A percentile compares a stretch with the other conserved stretches of the same genome.
Evolutionary conservation across 2,329 filamentous ascomycete genomes (phyloP).

Genomic region (Arthroderma sp.): DNA sequence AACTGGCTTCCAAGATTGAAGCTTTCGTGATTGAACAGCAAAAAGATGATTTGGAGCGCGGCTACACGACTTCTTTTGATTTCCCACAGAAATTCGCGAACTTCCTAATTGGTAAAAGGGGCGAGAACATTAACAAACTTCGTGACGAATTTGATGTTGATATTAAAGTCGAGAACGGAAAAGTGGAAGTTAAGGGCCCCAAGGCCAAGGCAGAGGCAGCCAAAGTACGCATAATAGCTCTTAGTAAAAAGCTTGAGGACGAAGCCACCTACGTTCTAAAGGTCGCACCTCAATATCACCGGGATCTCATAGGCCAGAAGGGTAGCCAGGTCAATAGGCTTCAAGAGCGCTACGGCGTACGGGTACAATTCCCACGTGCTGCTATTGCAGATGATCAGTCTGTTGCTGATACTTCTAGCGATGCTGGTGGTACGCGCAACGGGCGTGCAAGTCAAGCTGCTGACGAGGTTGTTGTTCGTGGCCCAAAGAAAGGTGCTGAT

Average conservation of each 20-base stretch:
- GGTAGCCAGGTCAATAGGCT: slow-evolving; percentile 83
- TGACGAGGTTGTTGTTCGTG: slow-evolving; percentile 83
- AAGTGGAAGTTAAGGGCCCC: slow-evolving; percentile 89
- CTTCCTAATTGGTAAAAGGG: slow-evolving; percentile 57
- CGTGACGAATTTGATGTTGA: slow-evolving; percentile 59
- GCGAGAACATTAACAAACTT: slow-evolving; percentile 56
- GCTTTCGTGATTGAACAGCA: slow-evolving; percentile 78
- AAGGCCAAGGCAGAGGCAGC: slow-evolving; percentile 86
- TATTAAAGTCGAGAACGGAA: slow-evolving; percentile 84
- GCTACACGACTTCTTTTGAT: slow-evolving; percentile 73
- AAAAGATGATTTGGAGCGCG: slow-evolving; percentile 85
- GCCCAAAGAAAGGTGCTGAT: slow-evolving; percentile 85
- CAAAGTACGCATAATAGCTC: slow-evolving; percentile 63
- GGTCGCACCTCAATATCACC: slow-evolving; percentile 86
- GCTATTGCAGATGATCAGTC: slow-evolving; percentile 53
- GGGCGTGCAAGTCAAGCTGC: slow-evolving; percentile 58
- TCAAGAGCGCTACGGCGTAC: slow-evolving; percentile 82
- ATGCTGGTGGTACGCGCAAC: slow-evolving; percentile 47
- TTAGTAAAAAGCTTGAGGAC: slow-evolving; percentile 76
- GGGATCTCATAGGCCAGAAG: slow-evolving; percentile 80
- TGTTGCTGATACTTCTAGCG: slow-evolving; percentile 54
- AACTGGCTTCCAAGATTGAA: slow-evolving; percentile 57
- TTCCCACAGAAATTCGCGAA: slow-evolving; percentile 94
- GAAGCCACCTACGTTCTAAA: slow-evolving; percentile 78
- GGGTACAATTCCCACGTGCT: slow-evolving; percentile 85